Percentiles rank a stretch among this genome's conserved stretches.
Evolutionary conservation across 108 stramenopile genomes (phyloP).

Genomic region (Skeletonema menzelii): DNA sequence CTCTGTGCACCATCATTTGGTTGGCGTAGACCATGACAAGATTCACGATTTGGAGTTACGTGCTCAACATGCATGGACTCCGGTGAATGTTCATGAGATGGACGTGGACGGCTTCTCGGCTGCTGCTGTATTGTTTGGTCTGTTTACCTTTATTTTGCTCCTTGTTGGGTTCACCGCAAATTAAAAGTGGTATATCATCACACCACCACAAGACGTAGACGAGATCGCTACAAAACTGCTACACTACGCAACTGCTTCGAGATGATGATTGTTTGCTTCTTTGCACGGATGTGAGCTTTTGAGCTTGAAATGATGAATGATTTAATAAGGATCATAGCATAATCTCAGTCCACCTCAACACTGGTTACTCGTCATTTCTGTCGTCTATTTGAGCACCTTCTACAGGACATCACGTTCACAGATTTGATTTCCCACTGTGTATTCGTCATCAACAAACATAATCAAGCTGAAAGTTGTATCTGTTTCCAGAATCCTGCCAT

Average conservation of each 20-base stretch:
- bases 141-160: conserved; percentile 18
- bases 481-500: no score
- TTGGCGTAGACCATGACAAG: conserved; percentile 32
- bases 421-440: no score
- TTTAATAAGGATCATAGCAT: no score
- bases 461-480: no score
- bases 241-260: not conserved
- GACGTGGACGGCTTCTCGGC: conserved; percentile 30
- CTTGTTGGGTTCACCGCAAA: not conserved
- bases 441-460: no score
- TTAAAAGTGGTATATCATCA: not conserved
- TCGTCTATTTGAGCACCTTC: no score
- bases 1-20: conserved; percentile 28
- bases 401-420: no score
- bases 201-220: not conserved
- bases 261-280: not conserved
- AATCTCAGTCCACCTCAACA: no score
- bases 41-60: conserved; percentile 26
- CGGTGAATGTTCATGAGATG: conserved; percentile 37
- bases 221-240: not conserved
- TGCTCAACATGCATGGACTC: conserved; percentile 36
- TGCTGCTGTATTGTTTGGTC: conserved; percentile 3
- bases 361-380: no score
- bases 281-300: not conserved
- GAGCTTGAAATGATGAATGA: no score